Evolutionary conservation across 2,329 filamentous ascomycete species (phyloP), one percentile per base, ranked within the genome.

Genomic region (Hyphodiscus sp.): DNA sequence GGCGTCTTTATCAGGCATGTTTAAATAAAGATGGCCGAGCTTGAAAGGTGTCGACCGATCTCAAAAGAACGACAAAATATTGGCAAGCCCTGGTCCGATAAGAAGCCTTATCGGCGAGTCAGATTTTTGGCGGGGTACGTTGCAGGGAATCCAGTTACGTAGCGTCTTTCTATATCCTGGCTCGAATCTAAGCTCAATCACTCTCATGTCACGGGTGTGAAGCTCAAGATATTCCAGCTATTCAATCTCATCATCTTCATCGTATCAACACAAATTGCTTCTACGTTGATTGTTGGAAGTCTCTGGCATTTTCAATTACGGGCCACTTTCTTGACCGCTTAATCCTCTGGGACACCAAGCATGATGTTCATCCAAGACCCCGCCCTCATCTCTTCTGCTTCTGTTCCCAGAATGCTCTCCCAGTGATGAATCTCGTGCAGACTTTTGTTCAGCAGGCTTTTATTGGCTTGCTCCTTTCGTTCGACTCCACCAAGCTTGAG

Each of bases 1-100:
- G 45, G 64, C 65, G 49, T 70, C 66, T 56, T 65, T 66, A 56
- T 69, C 67, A 29, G 66, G 61, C 69, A 70, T 70, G 44, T 51
- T 67, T 48, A 30, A 30, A 38, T 38, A 4, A 15, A 2, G 2
- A 38, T 38, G 33, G 33, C 33, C 33, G 11, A 38, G 5, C 11
- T 4, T 38, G 11, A 38, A 33, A 38, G 33, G 11, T 38, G 33
- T 38, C 13, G 29, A 38, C 11, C 33, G 11, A n/a, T 38, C 19
- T 43, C 23, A 20, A 47, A 8, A 19, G 26, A 20, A 13, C 11
- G 46, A 26, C 23, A 26, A 26, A 26, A 26, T 26, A 4, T 26
- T 26, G 8, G 23, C 3, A 26, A 26, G 23, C 23, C 23, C 23
- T 26, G 18, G 2, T 8, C 20, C 43, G 51, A 52, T 52, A 52